Percentiles rank a stretch among this genome's conserved stretches.
Evolutionary conservation across 805 yeast genomes (phyloP).

Genomic region (Kodamaea jinghongensis): DNA sequence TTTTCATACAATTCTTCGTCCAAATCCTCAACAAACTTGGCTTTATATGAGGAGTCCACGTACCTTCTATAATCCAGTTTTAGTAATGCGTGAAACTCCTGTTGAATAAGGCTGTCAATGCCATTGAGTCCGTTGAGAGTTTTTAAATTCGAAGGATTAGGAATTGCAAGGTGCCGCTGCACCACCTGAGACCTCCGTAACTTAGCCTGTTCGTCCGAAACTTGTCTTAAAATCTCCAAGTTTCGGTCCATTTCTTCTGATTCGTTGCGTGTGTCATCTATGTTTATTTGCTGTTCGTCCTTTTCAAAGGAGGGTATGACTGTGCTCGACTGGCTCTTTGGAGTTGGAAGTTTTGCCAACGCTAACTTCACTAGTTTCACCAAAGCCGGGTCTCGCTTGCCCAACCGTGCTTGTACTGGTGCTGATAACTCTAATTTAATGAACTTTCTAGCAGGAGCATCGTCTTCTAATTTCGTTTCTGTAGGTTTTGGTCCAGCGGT

Average conservation of each 20-base stretch:
- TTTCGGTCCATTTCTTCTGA: conserved; percentile 12
- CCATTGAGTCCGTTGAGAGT: conserved; percentile 1
- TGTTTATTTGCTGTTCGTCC: conserved; percentile 14
- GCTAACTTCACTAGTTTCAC: conserved; percentile 1
- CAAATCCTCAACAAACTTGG: conserved; percentile 25
- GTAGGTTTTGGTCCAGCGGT: neutral
- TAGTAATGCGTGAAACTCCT: conserved; percentile 35
- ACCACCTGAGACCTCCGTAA: conserved; percentile 47
- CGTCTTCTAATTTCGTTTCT: neutral
- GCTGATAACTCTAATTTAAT: conserved; percentile 1
- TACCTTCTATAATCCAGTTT: conserved; percentile 40
- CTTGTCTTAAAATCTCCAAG: conserved; percentile 21
- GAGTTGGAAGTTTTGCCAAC: conserved; percentile 35
- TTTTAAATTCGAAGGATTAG: conserved; percentile 23
- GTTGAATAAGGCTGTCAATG: conserved; percentile 20
- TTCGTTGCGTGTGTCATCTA: neutral
- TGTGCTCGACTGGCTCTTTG: conserved; percentile 34
- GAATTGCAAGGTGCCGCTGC: conserved; percentile 44
- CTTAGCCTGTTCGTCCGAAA: conserved; percentile 27
- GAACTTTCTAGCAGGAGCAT: neutral
- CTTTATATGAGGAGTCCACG: conserved; percentile 19
- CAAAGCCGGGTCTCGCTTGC: conserved; percentile 14
- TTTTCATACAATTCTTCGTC: conserved; percentile 23
- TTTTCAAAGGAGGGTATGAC: conserved; percentile 31
- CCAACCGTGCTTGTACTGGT: conserved; percentile 10